phyloP scores from a whole-genome alignment of 306 rosid species.

The Morella rubra region DNA sequence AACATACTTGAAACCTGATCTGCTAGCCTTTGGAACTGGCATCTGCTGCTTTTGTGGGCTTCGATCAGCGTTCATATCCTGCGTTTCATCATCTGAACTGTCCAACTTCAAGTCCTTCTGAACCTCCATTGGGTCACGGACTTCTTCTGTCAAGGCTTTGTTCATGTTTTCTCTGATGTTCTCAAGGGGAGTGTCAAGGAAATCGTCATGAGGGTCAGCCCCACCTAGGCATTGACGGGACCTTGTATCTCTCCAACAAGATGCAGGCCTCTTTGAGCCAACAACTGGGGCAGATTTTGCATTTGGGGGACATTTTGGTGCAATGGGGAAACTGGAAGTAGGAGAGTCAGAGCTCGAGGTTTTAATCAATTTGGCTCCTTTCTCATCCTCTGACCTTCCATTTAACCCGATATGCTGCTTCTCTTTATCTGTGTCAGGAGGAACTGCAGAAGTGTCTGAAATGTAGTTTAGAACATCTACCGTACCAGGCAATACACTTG shows the following conservation, averaged over 20 bases:
- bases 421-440: constrained; percentile 29
- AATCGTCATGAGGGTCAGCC: constrained; percentile 83
- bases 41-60: constrained; percentile 45
- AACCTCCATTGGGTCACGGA: constrained; percentile 15
- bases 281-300: constrained; percentile 43
- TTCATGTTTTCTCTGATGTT: constrained; percentile 63
- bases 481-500: constrained; percentile 19
- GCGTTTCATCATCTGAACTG: constrained; percentile 79
- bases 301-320: constrained; percentile 39
- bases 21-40: constrained; percentile 35
- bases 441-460: constrained; percentile 38
- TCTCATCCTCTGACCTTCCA: constrained; percentile 36
- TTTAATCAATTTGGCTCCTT: constrained; percentile 31
- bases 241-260: constrained; percentile 82
- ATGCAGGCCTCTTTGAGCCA: constrained; percentile 65
- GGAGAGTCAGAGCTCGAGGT: constrained; percentile 30
- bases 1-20: constrained; percentile 67
- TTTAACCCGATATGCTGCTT: constrained; percentile 32
- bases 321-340: constrained; percentile 29
- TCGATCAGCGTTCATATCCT: constrained; percentile 54
- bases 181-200: constrained; percentile 90
- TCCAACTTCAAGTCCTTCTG: constrained; percentile 37
- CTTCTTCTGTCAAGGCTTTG: constrained; percentile 42
- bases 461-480: constrained; percentile 45
- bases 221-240: constrained; percentile 67